Evolutionary conservation across 2,329 filamentous ascomycete genomes (phyloP).

Genomic region (Alternaria panax): DNA sequence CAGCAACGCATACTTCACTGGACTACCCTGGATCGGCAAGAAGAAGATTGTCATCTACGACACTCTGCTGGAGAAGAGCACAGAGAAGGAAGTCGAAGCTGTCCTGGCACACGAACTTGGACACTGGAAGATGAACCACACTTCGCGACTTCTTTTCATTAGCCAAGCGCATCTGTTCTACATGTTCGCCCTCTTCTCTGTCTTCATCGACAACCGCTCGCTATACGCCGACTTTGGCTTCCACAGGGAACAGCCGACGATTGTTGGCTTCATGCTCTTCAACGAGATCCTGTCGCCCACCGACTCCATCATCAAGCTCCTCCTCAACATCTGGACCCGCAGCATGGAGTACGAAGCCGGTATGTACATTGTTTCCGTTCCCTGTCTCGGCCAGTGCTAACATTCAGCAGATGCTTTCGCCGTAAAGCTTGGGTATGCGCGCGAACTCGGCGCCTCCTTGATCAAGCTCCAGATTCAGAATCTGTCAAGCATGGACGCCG

Average conservation of each 20-base stretch:
- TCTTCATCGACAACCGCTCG: constrained; percentile 94
- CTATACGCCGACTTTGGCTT: constrained; percentile 94
- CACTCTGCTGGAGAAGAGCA: constrained; percentile 94
- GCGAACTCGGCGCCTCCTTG: constrained; percentile 83
- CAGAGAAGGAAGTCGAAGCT: constrained; percentile 89
- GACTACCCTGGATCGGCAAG: constrained; percentile 85
- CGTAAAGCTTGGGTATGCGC: constrained; percentile 79
- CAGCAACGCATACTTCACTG: constrained; percentile 95
- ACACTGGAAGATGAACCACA: constrained; percentile 96
- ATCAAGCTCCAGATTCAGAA: constrained; percentile 99
- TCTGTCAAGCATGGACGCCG: constrained; percentile 96
- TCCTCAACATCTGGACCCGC: constrained; percentile 95
- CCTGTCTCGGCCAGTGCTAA: constrained; percentile 26
- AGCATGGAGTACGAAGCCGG: constrained; percentile 95
- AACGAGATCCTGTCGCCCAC: constrained; percentile 95
- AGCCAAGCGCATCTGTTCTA: constrained; percentile 89
- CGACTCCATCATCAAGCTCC: constrained; percentile 90
- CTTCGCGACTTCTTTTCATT: constrained; percentile 87
- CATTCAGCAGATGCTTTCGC: constrained; percentile 76
- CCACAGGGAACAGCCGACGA: constrained; percentile 80
- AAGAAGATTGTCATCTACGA: constrained; percentile 99
- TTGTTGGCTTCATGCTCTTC: constrained; percentile 97
- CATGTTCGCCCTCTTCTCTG: constrained; percentile 94
- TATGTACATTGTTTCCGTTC: constrained; percentile 39
- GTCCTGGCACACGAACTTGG: constrained; percentile 95